Evolutionary conservation across 129 eudicot species (phyloP), one percentile per base, ranked within the genome.

Genomic region (Helianthus tuberosus): DNA sequence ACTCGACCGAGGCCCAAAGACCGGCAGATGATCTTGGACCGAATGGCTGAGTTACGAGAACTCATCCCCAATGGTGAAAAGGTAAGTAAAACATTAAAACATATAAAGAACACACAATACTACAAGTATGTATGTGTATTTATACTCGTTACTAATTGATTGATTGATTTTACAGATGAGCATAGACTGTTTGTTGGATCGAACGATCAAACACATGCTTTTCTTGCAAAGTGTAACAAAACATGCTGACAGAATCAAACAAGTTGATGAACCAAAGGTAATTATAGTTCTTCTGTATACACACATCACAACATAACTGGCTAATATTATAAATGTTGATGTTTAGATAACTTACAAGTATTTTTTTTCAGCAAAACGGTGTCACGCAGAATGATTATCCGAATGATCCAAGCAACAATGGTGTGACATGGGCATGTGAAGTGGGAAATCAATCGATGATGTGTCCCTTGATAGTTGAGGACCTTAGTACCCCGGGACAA

Each of bases 351-450:
- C 64, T 55, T 1, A 27, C 29, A 5, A 20, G 43, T 1, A 2
- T 16, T 65, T 67, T 50, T 12, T 72, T 0, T 32, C 73, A 72
- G 78, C 78, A 71, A 64, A 78, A 69, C 12, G 83, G 74, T 48
- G 58, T 60, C 15, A 54, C 76, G 65, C 89, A 50, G 74, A 72
- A 75, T 76, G 71, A 76, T 25, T 78, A 73, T 58, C 75, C 76
- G 13, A 74, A 73, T 43, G 84, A 75, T 81, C 80, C 79, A 58
- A 73, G 65, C 67, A 74, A 78, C 58, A 75, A 79, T 44, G 92
- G 88, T 69, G 93, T 86, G 66, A 91, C 97, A 13, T 91, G 96
- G 99, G 97, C 97, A 48, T 87, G 88, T 66, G 99, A 95, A 83
- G 69, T 86, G 46, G 94, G 89, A 46, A 82, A 86, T 55, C 80